Evolutionary conservation across 495 filamentous ascomycete species (phyloP).

Genomic region (Trichocladium antarcticum): DNA sequence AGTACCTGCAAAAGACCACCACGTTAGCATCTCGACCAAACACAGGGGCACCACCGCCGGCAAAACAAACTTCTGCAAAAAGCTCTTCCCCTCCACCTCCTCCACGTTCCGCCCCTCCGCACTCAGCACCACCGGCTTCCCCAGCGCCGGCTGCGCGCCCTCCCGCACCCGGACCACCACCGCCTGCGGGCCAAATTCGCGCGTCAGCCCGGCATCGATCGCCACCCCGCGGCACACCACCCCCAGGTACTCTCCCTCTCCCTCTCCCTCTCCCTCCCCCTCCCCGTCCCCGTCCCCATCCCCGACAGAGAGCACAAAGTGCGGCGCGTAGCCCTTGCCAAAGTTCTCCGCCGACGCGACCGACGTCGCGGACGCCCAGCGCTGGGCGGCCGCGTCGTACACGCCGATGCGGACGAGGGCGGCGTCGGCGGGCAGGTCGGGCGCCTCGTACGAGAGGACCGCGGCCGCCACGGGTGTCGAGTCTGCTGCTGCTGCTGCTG

Average conservation of each 20-base stretch:
- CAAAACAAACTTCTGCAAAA: conserved; percentile 56
- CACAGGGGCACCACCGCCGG: conserved; percentile 24
- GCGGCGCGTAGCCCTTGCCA: conserved; percentile 42
- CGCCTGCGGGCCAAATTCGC: conserved; percentile 47
- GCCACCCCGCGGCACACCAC: conserved; percentile 32
- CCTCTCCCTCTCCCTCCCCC: conserved; percentile 2
- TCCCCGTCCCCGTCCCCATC: conserved; percentile 28
- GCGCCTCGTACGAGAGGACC: conserved; percentile 37
- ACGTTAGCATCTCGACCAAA: conserved; percentile 17
- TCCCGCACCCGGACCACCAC: conserved; percentile 33
- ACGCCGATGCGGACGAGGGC: conserved; percentile 40
- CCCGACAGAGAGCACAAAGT: conserved; percentile 34
- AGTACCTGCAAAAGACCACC: conserved; percentile 33
- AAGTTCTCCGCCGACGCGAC: conserved; percentile 40
- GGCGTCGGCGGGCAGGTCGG: conserved; percentile 30
- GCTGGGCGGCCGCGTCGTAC: conserved; percentile 29
- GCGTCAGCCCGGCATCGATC: conserved; percentile 45
- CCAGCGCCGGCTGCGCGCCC: conserved; percentile 48
- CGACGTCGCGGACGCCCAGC: conserved; percentile 41
- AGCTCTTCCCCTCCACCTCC: conserved; percentile 51
- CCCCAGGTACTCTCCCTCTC: conserved; percentile 19
- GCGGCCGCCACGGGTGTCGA: conserved; percentile 11
- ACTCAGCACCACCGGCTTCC: conserved; percentile 53
- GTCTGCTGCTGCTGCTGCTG: background rate
- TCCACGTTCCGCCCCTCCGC: conserved; percentile 47